phyloP scores from a whole-genome alignment of 345 rosid genomes.

The Noccaea caerulescens region DNA sequence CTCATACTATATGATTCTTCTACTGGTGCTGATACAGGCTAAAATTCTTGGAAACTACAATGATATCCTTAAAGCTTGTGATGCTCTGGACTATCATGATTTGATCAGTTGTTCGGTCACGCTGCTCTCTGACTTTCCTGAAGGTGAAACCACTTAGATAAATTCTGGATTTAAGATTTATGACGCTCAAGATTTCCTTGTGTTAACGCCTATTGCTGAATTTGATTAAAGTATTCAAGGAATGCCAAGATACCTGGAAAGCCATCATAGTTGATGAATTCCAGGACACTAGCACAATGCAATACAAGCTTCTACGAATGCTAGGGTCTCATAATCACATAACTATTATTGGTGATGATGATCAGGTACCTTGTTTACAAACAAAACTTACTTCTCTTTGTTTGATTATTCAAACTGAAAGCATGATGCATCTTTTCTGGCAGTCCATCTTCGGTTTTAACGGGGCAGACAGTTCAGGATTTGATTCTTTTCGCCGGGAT shows the following conservation, averaged over 20 bases:
- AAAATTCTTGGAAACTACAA: slow-evolving; percentile 69
- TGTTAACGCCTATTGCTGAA: slow-evolving; percentile 25
- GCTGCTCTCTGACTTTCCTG: slow-evolving; percentile 75
- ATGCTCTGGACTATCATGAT: slow-evolving; percentile 96
- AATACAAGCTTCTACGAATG: slow-evolving; percentile 65
- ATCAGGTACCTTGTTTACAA: slow-evolving; percentile 61
- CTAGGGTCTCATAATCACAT: slow-evolving; percentile 78
- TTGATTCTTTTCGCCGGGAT: slow-evolving; percentile 85
- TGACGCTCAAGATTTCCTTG: slow-evolving; percentile 31
- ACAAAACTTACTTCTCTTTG: background rate
- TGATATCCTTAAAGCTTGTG: slow-evolving; percentile 69
- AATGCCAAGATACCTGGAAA: slow-evolving; percentile 78
- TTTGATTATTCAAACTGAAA: slow-evolving; percentile 2
- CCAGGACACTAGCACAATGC: slow-evolving; percentile 96
- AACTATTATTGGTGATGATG: slow-evolving; percentile 94
- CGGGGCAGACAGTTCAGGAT: slow-evolving; percentile 90
- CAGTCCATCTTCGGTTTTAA: slow-evolving; percentile 96
- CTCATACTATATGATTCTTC: slow-evolving; percentile 35
- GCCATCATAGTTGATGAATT: slow-evolving; percentile 90
- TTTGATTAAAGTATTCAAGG: slow-evolving; percentile 65
- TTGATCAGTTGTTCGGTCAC: slow-evolving; percentile 78
- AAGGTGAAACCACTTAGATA: slow-evolving; percentile 56
- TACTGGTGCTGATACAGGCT: slow-evolving; percentile 63
- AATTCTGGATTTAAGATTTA: slow-evolving; percentile 7
- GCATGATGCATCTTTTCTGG: slow-evolving; percentile 34